Percentiles rank a stretch among this genome's conserved stretches.
Evolutionary conservation across 306 rosid genomes (phyloP).

Genomic region (Hippophae gyantsensis): DNA sequence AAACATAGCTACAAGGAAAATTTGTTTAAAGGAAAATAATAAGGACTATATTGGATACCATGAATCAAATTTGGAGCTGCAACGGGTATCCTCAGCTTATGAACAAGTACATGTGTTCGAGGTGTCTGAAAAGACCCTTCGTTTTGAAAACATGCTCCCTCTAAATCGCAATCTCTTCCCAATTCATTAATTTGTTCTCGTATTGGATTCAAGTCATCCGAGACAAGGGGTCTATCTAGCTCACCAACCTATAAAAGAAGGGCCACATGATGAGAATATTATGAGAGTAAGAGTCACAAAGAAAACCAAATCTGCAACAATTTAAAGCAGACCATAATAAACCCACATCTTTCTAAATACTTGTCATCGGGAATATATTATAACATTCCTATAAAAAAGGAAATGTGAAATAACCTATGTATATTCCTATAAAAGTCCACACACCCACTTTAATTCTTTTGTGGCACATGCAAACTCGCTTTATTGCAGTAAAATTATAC

Average conservation of each 20-base stretch:
- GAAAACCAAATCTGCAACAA: conserved; percentile 12
- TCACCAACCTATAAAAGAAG: conserved; percentile 35
- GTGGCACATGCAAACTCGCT: not conserved
- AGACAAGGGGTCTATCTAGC: conserved; percentile 76
- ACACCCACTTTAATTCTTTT: not conserved
- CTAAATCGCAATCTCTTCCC: conserved; percentile 68
- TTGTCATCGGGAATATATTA: not conserved
- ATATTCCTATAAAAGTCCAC: conserved; percentile 5
- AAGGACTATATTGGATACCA: conserved; percentile 20
- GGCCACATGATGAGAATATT: conserved; percentile 10
- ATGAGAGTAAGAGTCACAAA: not conserved
- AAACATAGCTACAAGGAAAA: not conserved
- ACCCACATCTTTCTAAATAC: not conserved
- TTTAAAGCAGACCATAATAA: not conserved
- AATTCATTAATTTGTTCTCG: conserved; percentile 36
- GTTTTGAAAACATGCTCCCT: conserved; percentile 58
- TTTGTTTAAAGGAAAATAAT: not conserved
- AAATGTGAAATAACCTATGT: not conserved
- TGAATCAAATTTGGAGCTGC: conserved; percentile 19
- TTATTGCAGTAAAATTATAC: not conserved
- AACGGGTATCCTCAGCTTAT: conserved; percentile 56
- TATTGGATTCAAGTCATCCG: conserved; percentile 27
- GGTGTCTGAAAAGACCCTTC: conserved; percentile 62
- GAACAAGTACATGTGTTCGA: conserved; percentile 41
- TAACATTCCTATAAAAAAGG: no score